Conservation (phyloP, 352 stramenopile genomes). For the Nothophytophthora sp. region DNA sequence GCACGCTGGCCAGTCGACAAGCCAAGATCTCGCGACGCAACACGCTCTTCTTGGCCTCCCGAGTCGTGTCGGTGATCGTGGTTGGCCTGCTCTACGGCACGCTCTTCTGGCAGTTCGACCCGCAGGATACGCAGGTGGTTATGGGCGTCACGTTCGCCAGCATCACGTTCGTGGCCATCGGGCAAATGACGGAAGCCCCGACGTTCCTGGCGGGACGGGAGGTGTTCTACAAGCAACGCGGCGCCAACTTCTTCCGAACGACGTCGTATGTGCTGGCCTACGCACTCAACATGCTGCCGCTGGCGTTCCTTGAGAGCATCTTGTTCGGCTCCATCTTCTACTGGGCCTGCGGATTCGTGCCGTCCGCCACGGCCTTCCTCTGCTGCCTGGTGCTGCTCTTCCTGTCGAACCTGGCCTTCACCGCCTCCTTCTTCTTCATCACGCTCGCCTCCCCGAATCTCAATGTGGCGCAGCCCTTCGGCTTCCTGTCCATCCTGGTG, state of each 20-base stretch:
- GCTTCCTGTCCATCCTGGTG: too few species aligned
- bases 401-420: too few species aligned
- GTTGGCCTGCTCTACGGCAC: constrained; percentile 25
- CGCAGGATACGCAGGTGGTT: constrained; percentile 24
- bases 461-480: too few species aligned
- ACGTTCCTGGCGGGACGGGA: constrained; percentile 47
- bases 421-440: too few species aligned
- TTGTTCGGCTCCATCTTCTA: constrained; percentile 77
- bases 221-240: constrained; percentile 71
- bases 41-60: constrained; percentile 6
- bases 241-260: constrained; percentile 66
- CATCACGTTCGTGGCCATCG: constrained; percentile 62
- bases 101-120: constrained; percentile 27
- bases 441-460: too few species aligned
- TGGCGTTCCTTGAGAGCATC: constrained; percentile 48
- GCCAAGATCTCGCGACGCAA: constrained; percentile 37
- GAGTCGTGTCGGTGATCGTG: constrained; percentile 15
- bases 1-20: constrained; percentile 28
- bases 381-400: too few species aligned
- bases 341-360: constrained; percentile 61
- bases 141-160: constrained; percentile 69
- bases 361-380: too few species aligned
- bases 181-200: constrained; percentile 56
- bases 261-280: constrained; percentile 54
- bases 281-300: constrained; percentile 20